phyloP scores from a whole-genome alignment of 495 filamentous ascomycete genomes.

The Penicillium ucsense region DNA sequence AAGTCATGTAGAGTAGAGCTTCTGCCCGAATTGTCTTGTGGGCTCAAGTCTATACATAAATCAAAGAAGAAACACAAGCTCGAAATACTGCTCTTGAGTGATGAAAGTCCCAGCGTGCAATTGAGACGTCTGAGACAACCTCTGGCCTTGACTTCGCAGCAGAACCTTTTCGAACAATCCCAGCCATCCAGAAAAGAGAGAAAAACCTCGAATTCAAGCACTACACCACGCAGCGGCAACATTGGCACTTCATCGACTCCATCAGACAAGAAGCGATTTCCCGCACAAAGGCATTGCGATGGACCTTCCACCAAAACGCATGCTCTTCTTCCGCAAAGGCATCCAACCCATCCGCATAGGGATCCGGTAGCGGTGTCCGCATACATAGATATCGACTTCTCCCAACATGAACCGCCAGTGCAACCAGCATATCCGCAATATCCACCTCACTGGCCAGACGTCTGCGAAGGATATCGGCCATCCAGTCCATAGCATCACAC shows the following conservation, averaged over 20 bases:
- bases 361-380: not conserved
- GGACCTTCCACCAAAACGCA: not conserved
- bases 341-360: not conserved
- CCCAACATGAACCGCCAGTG: not conserved
- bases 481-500: not conserved
- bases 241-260: not conserved
- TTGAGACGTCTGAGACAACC: no score
- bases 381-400: not conserved
- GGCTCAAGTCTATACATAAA: not conserved
- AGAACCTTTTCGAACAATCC: no score
- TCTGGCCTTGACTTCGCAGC: no score
- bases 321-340: not conserved
- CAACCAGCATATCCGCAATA: not conserved
- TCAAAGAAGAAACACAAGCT: no score
- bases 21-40: constrained; percentile 8
- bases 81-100: no score
- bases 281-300: not conserved
- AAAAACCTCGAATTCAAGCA: no score
- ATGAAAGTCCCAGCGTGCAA: no score
- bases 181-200: no score
- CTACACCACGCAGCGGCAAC: not conserved
- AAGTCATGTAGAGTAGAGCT: constrained; percentile 6
- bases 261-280: not conserved
- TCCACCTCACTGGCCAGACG: not conserved
- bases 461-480: not conserved